Conservation (phyloP, 163 green algal species). For the Smithsoniella earleae region DNA sequence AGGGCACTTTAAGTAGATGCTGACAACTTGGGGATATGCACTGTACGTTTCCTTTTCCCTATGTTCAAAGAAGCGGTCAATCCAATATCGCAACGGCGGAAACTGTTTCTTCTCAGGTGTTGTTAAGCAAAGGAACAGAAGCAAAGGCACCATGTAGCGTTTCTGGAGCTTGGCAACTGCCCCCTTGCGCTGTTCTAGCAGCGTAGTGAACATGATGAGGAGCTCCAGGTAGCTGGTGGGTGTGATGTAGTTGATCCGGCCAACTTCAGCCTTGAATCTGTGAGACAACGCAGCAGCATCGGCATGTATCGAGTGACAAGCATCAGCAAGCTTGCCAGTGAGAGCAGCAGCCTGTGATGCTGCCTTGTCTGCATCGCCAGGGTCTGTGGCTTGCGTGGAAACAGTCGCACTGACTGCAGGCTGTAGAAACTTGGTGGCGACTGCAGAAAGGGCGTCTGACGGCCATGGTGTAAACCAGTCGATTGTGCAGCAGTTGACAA, state of each 20-base stretch:
- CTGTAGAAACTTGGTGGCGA: slow-evolving; percentile 62
- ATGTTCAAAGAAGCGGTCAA: no score
- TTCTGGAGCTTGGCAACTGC: slow-evolving; percentile 34
- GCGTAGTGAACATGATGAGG: slow-evolving; percentile 50
- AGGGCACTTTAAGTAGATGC: no score
- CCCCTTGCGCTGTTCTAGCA: slow-evolving; percentile 39
- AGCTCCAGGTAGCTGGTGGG: slow-evolving; percentile 69
- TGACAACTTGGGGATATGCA: no score
- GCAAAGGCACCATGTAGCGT: slow-evolving; percentile 38
- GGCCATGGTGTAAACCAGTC: slow-evolving; percentile 66
- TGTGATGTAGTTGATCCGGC: slow-evolving; percentile 66
- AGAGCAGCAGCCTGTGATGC: no score
- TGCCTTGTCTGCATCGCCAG: no score
- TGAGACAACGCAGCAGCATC: slow-evolving; percentile 36
- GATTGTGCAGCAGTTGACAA: slow-evolving; percentile 76
- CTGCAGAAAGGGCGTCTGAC: slow-evolving; percentile 59
- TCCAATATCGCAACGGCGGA: no score
- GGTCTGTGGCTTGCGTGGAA: neutral
- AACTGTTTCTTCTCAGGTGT: no score
- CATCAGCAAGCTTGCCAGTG: no score
- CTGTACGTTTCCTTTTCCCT: no score
- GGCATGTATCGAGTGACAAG: slow-evolving; percentile 42
- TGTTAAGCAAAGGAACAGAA: no score
- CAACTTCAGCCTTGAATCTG: slow-evolving; percentile 42
- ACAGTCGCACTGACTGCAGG: slow-evolving; percentile 1